Evolutionary conservation across 2,329 filamentous ascomycete genomes (phyloP), one percentile per base, ranked within the genome.

Genomic region (Hypomyces perniciosus): DNA sequence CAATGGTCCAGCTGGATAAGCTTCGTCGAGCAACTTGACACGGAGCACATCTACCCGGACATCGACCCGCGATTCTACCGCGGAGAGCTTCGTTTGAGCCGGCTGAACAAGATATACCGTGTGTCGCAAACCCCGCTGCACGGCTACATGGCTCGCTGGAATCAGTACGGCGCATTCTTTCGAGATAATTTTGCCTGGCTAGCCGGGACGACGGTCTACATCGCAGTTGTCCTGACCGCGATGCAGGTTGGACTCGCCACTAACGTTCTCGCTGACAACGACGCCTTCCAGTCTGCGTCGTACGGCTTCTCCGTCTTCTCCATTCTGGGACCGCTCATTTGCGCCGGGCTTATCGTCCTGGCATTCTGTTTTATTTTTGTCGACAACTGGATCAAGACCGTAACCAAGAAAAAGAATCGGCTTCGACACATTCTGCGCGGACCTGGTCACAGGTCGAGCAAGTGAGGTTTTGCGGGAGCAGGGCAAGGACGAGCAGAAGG

Each of bases 251-350:
- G 71, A 1, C 59, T 77, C 8, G 64, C 66, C 2, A 73, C 68
- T 0, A 54, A 66, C 2, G 41, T 42, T 27, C 64, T 76, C 1
- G 44, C 42, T 1, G 54, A 61, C 0, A 72, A 67, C 53, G n/a
- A 52, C 0, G 50, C 57, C 0, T 80, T 79, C 56, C 68, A 73
- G 56, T 46, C 51, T 7, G 73, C 68, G 1, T 70, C 70, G 1
- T 75, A 74, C 52, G 74, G 73, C 2, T 77, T 80, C 50, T 70
- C 72, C 3, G 59, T 77, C 4, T 77, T 79, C 49, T 65, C 72
- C 0, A 74, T 78, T 28, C 10, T 76, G 5, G 67, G 62, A 4
- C 74, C 73, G n/a, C n/a, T n/a, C n/a, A n/a, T n/a, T n/a, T n/a
- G n/a, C n/a, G n/a, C n/a, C n/a, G n/a, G n/a, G n/a, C n/a, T n/a